Evolutionary conservation across 2,329 filamentous ascomycete genomes (phyloP).

Genomic region (Sporothrix curviconia): DNA sequence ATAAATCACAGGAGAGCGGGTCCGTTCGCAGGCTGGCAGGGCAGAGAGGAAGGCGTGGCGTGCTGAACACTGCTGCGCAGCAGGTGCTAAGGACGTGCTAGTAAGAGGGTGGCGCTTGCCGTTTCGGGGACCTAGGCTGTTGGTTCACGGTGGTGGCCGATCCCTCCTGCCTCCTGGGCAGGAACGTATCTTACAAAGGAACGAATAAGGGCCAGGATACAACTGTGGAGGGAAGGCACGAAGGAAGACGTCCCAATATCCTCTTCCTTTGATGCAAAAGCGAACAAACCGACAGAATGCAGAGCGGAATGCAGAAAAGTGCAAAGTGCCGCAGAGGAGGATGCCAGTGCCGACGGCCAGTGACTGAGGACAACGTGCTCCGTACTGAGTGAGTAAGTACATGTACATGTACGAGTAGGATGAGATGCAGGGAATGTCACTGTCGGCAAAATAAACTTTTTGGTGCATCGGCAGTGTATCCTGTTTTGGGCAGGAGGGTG

Average conservation of each 20-base stretch:
- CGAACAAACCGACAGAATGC: not conserved
- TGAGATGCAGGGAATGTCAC: not conserved
- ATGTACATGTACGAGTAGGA: too few relatives aligned
- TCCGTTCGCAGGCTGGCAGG: conserved; percentile 6
- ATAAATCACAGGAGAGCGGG: conserved; percentile 6
- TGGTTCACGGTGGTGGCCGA: not conserved
- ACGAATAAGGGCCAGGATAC: too few relatives aligned
- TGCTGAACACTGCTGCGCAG: not conserved
- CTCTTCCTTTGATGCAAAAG: too few relatives aligned
- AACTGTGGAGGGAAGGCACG: not conserved
- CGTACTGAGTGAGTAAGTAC: too few relatives aligned
- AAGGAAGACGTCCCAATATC: not conserved
- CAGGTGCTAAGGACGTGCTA: too few relatives aligned
- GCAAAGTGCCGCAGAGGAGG: not conserved
- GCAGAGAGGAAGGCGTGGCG: not conserved
- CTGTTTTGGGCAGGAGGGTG: conserved; percentile 2
- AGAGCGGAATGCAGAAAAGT: not conserved
- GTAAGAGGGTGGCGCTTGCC: conserved; percentile 13
- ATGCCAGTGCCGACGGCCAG: too few relatives aligned
- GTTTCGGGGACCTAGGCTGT: conserved; percentile 8
- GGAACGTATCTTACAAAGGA: too few relatives aligned
- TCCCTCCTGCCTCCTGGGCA: not conserved
- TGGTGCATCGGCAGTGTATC: not conserved
- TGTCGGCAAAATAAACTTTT: too few relatives aligned
- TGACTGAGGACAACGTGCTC: not conserved